Base-by-base conservation (phyloP, 2,329 filamentous ascomycete genomes). In the Cercospora zeae-maydis region DNA sequence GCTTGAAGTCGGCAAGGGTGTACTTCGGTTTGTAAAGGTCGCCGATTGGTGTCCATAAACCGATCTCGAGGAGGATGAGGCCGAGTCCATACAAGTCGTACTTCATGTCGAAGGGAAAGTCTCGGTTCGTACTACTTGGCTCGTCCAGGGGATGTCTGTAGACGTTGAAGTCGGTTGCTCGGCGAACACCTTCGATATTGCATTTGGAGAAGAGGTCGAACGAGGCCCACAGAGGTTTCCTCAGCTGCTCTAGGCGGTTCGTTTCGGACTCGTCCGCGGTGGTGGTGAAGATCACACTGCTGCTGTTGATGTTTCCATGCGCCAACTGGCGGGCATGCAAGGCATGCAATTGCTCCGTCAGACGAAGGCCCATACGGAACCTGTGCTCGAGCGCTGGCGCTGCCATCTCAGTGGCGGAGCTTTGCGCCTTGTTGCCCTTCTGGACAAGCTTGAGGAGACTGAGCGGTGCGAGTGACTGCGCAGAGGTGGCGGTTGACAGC, bases 21-120 rank as follows among this genome's bases (percentile, higher is more conserved):
- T 87, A 84, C 64, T 87, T 84, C 0, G 84, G 78, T 27, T 90
- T 83, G 71, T 82, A 81, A 11, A 86, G 49, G 75, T 80, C 83
- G 59, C 82, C 82, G 27, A 92, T 79, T 10, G 85, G 87, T 3
- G 84, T 86, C 90, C 90, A 93, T 8, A 93, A 76, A 6, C 90
- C 90, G 58, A 93, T 86, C 6, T 90, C 90, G 2, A 92, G 79
- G 0, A 93, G 80, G 3, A 92, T 78, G 77, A 92, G 84, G 16
- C 88, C 88, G 1, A 93, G 79, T 6, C 88, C 87, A 73, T 92
- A 92, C 1, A 93, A 78, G 64, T 93, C 90, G 33, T 80, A 82
- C 30, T 72, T 71, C 51, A 74, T 61, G 55, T 74, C 70, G 77
- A 80, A 83, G 59, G 87, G 84, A 1, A 82, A 78, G 4, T 77